These are phyloP conservation scores for Epichloe coenophiala DNA, from an alignment of 2,329 filamentous ascomycete genomes.

Conservation along the genomic window DNA sequence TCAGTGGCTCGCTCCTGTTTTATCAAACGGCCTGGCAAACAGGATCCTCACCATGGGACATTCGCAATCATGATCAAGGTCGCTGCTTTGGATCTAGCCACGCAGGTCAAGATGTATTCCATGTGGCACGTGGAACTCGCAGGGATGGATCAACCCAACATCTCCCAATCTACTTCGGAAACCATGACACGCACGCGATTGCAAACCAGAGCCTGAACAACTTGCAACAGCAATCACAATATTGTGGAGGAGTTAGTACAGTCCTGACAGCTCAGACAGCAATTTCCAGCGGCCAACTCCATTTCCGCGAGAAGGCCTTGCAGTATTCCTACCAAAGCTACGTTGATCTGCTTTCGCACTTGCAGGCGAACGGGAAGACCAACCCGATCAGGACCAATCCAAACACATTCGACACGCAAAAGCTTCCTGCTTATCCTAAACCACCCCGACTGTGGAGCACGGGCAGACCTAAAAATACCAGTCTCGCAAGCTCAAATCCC, in stretches of 20 bases:
- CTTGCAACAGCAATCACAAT: not conserved
- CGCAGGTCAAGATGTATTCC: not conserved
- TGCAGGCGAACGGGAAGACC: slow-evolving; percentile 45
- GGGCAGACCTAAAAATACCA: not conserved
- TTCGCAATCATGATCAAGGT: slow-evolving; percentile 1
- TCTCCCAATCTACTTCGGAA: not conserved
- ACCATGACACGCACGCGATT: not conserved
- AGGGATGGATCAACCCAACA: not conserved
- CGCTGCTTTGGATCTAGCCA: not conserved
- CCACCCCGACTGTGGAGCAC: slow-evolving; percentile 23
- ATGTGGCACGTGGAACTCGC: not conserved
- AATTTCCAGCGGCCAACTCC: not conserved
- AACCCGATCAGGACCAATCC: slow-evolving; percentile 24
- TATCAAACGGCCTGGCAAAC: slow-evolving; percentile 14
- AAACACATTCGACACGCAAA: slow-evolving; percentile 26
- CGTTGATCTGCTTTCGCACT: slow-evolving; percentile 51
- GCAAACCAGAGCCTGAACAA: not conserved
- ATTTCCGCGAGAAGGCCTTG: slow-evolving; percentile 55
- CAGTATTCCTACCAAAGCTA: slow-evolving; percentile 61
- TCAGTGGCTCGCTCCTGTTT: slow-evolving; percentile 18
- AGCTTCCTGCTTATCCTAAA: slow-evolving; percentile 42
- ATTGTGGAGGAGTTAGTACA: not conserved
- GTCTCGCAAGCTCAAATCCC: not conserved
- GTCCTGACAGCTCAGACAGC: not conserved
- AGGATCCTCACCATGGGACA: slow-evolving; percentile 5